Conservation (phyloP, 2,329 filamentous ascomycete species). For the Furcasterigmium sp. region DNA sequence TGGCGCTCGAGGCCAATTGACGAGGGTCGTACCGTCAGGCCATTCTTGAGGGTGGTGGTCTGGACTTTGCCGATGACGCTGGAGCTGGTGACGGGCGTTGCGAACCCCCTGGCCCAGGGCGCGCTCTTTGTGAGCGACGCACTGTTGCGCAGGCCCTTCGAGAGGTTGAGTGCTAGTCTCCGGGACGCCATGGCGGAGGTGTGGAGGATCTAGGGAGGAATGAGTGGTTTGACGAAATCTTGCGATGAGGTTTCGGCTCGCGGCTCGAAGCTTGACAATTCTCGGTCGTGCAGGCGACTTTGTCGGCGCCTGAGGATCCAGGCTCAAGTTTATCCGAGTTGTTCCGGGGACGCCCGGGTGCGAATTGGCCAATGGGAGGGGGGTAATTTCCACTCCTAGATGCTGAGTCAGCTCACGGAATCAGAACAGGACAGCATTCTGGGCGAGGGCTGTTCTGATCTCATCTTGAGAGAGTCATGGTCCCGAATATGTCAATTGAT, state of each 20-base stretch:
- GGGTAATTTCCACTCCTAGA: conserved; percentile 4
- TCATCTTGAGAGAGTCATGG: no score
- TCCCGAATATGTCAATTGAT: no score
- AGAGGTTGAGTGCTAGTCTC: conserved; percentile 92
- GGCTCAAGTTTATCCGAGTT: conserved; percentile 33
- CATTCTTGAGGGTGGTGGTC: conserved; percentile 94
- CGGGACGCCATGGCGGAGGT: conserved; percentile 81
- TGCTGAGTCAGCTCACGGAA: background rate
- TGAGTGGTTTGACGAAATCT: conserved; percentile 55
- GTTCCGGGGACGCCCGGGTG: conserved; percentile 28
- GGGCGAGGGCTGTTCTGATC: no score
- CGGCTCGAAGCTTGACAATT: conserved; percentile 32
- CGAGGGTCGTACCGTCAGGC: conserved; percentile 70
- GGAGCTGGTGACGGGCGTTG: conserved; percentile 66
- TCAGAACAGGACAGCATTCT: no score
- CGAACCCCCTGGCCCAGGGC: conserved; percentile 79
- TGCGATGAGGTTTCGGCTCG: conserved; percentile 32
- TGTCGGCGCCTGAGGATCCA: conserved; percentile 34
- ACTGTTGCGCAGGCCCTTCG: conserved; percentile 83
- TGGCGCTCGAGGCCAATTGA: conserved; percentile 29
- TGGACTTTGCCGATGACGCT: conserved; percentile 72
- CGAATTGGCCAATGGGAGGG: conserved; percentile 25
- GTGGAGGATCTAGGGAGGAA: conserved; percentile 41
- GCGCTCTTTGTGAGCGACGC: conserved; percentile 74
- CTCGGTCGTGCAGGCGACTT: conserved; percentile 19